Base-by-base conservation (phyloP, 371 early-diverging fungal genomes). In the Mortierella polycephala region DNA sequence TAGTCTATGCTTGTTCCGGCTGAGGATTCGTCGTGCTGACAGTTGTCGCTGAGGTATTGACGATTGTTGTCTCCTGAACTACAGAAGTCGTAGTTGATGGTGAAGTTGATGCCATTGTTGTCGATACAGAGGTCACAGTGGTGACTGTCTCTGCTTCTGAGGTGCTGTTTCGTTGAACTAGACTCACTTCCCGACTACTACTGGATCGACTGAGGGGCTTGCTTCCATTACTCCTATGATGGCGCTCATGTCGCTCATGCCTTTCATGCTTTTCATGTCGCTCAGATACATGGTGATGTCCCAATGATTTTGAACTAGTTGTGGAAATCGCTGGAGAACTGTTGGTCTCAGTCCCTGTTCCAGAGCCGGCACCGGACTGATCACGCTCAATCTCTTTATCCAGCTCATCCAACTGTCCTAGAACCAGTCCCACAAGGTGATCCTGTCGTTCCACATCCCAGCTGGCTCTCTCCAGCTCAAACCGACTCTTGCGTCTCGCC, bases 361-460 rank as follows among this genome's bases (percentile, higher is more conserved):
- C 20, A 23, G 14, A 46, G 1, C 68, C 69, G 5, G 10, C 60
- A 14, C 41, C 64, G 11, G 60, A 18, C 52, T 65, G 80, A 52
- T 79, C 73, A 59, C 56, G 59, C n/a, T 79, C 80, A 46, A 79
- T 73, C 49, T 79, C 80, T 53, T 53, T 66, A 11, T 72, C 70
- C 1, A 79, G 60, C 30, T 72, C 73, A 21, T 79, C 80, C 49
- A 79, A 23, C 51, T 79, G 80, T 7, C 80, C 80, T 14, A 73
- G 58, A 42, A 79, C 80, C 21, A 79, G 65, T 14, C 80, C 80
- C 16, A 79, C 80, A 39, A 79, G 74, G 56, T 79, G 80, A 41
- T 79, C 69, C 57, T 79, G 80, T 16, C 80, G 56, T 39, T 79
- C 80, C 11, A 79, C 80, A 60, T 79, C 80, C 80, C 80, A 79